These are phyloP conservation scores for Gamsiella multidivaricata DNA, from an alignment of 192 early-diverging fungal genomes.

Conservation along the genomic window DNA sequence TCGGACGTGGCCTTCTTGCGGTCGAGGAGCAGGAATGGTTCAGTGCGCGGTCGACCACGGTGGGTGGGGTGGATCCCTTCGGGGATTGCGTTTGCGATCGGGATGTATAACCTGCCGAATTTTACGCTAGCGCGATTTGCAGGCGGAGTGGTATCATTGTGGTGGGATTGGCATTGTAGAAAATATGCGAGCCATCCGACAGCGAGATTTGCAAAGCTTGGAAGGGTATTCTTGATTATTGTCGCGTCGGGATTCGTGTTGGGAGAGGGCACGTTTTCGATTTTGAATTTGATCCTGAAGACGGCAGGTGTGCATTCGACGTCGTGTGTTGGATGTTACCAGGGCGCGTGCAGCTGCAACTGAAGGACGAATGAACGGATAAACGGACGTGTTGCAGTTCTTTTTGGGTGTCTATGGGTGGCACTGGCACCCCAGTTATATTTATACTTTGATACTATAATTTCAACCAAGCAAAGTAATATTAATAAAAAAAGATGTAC, in stretches of 20 bases:
- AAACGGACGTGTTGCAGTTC: too few species aligned
- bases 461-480: too few species aligned
- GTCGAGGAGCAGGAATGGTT: neutral
- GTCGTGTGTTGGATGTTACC: conserved; percentile 42
- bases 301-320: conserved; percentile 51
- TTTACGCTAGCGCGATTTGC: conserved; percentile 79
- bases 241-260: conserved; percentile 80
- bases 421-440: too few species aligned
- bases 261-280: conserved; percentile 78
- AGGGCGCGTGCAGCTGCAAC: conserved; percentile 28
- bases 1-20: conserved; percentile 38
- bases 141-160: conserved; percentile 65
- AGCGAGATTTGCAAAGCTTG: conserved; percentile 57
- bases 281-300: conserved; percentile 67
- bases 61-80: conserved; percentile 71
- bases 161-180: conserved; percentile 63
- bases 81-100: conserved; percentile 83
- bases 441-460: too few species aligned
- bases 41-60: conserved; percentile 16
- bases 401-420: too few species aligned
- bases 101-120: conserved; percentile 82
- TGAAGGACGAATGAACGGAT: too few species aligned
- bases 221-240: conserved; percentile 72
- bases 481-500: too few species aligned
- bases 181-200: conserved; percentile 17